Evolutionary conservation across 2,329 filamentous ascomycete species (phyloP), one percentile per base, ranked within the genome.

Genomic region (Arachnomyces sp.): DNA sequence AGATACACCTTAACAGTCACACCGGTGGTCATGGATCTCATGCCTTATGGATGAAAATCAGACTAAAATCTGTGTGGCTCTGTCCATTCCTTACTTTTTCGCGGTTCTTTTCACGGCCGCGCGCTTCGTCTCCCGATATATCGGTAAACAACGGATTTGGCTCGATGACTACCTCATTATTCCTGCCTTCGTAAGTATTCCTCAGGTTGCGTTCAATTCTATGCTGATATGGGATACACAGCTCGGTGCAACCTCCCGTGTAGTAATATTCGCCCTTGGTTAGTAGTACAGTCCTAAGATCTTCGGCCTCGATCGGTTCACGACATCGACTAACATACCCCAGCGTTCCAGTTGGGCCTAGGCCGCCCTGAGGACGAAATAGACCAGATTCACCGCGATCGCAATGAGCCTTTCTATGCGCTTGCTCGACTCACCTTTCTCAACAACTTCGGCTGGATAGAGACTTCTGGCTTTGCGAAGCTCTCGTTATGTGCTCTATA

Each of bases 401-500:
- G 9, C 5, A 25, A 25, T 25, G 9, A 25, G 9, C 20, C 20
- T 9, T 9, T 9, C 5, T 9, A 25, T 25, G 20, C 20, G 20
- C 20, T 25, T 9, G 20, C 20, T 9, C 20, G 9, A 9, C 20
- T 25, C 9, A 25, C 20, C 5, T 25, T 25, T 9, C 20, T 25
- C 20, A 25, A 25, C 9, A 25, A 25, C 20, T 25, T 25, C 9
- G 20, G 20, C 20, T 25, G 20, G 20, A 25, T 65, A 65, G 49
- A 63, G 64, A 40, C 45, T 59, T 46, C 64, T 28, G 55, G 51
- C 44, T 49, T 60, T 31, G 60, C 55, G 43, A 63, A 63, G 43
- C 48, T 56, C 5, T 57, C 57, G 3, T 53, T 61, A 16, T 47
- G 58, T 6, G 50, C 51, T 16, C 50, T 58, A 7, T 60, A 61